Percentiles rank a stretch among this genome's conserved stretches.
Conservation (phyloP, 192 early-diverging fungal genomes). For the Backusella psychrophila region DNA sequence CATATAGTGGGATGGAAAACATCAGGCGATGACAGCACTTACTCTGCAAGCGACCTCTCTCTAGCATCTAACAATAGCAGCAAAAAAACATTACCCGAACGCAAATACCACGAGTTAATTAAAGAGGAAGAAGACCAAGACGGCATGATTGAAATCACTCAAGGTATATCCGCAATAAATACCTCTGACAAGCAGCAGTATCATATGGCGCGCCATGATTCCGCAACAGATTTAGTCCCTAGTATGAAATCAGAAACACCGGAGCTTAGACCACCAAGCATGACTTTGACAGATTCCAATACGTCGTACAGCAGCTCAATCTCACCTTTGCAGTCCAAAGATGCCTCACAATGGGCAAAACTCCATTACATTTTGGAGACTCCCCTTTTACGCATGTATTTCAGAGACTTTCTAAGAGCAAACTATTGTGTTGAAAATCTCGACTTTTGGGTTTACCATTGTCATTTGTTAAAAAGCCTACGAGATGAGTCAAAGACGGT, state of each 20-base stretch:
- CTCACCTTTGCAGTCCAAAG: background rate
- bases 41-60: background rate
- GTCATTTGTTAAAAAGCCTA: constrained; percentile 30
- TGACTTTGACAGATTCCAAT: constrained; percentile 11
- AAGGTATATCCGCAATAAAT: background rate
- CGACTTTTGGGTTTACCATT: constrained; percentile 57
- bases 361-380: constrained; percentile 60
- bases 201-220: background rate
- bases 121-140: background rate
- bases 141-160: background rate
- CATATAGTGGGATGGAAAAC: constrained; percentile 10
- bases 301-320: background rate
- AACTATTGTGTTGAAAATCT: constrained; percentile 75
- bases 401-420: constrained; percentile 59
- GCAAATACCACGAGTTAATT: background rate
- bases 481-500: constrained; percentile 30
- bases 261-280: background rate
- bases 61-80: background rate
- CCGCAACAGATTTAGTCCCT: background rate
- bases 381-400: constrained; percentile 46
- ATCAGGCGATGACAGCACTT: background rate
- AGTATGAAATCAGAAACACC: background rate
- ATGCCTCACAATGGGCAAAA: constrained; percentile 30
- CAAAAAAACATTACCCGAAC: background rate
- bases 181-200: background rate